phyloP scores from a whole-genome alignment of 1,284 basidiomycete species.

The Salmacisia buchloeana region DNA sequence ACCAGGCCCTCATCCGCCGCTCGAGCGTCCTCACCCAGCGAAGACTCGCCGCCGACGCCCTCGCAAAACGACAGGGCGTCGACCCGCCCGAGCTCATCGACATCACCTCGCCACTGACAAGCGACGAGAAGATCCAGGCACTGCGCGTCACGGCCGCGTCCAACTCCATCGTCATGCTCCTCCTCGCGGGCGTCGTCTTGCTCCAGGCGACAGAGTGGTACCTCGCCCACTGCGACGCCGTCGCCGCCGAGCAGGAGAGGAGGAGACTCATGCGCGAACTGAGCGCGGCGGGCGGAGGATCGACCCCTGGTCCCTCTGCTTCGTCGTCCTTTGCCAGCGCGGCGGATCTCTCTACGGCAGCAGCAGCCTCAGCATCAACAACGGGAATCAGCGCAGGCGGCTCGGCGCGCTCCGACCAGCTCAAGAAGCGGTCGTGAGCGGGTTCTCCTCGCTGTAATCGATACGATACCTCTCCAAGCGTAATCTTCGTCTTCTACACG shows the following conservation, averaged over 20 bases:
- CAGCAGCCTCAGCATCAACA: background rate
- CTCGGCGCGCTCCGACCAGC: background rate
- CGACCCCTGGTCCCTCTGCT: background rate
- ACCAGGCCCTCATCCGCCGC: slow-evolving; percentile 24
- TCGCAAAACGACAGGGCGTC: slow-evolving; percentile 16
- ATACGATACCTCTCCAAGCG: too few relatives aligned
- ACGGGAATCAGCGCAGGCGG: background rate
- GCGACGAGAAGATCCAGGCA: slow-evolving; percentile 29
- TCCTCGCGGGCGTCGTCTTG: slow-evolving; percentile 39
- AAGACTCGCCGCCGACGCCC: slow-evolving; percentile 20
- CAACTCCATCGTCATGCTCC: slow-evolving; percentile 39
- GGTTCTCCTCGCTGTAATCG: too few relatives aligned
- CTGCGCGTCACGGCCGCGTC: slow-evolving; percentile 41
- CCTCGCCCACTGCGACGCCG: slow-evolving; percentile 12
- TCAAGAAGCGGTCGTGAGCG: slow-evolving; percentile 3
- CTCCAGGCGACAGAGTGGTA: slow-evolving; percentile 44
- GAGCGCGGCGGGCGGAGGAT: background rate
- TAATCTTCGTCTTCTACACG: too few relatives aligned
- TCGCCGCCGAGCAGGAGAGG: background rate
- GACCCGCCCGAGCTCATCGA: slow-evolving; percentile 5
- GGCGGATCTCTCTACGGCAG: background rate
- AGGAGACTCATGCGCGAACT: slow-evolving; percentile 7
- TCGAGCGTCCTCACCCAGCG: slow-evolving; percentile 37
- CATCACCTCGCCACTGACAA: slow-evolving; percentile 24
- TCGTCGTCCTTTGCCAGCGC: background rate